Percentiles rank a stretch among this genome's conserved stretches.
These are phyloP conservation scores for Alternaria atra DNA, from an alignment of 2,329 filamentous ascomycete genomes.

Conservation along the genomic window DNA sequence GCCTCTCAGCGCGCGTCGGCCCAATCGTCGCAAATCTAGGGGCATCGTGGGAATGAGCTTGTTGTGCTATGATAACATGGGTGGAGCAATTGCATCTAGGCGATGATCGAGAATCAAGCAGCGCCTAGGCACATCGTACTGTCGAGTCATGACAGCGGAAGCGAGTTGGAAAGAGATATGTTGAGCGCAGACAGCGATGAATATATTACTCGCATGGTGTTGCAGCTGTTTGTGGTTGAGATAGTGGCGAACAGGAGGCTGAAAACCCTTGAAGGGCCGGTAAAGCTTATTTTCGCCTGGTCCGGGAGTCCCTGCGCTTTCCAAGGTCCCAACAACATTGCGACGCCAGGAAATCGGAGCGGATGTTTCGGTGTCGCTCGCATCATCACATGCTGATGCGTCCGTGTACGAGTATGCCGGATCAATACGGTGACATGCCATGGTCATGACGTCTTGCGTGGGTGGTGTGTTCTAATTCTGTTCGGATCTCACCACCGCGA, in stretches of 20 bases:
- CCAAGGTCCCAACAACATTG: slow-evolving; percentile 38
- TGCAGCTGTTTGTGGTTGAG: slow-evolving; percentile 23
- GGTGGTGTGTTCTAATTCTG: slow-evolving; percentile 9
- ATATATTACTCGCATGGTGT: slow-evolving; percentile 20
- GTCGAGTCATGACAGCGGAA: slow-evolving; percentile 9
- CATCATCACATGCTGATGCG: slow-evolving; percentile 27
- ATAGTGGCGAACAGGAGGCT: slow-evolving; percentile 37
- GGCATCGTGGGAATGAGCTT: slow-evolving; percentile 31
- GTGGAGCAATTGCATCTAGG: slow-evolving; percentile 22
- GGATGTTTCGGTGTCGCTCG: slow-evolving; percentile 25
- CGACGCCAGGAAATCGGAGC: slow-evolving; percentile 23
- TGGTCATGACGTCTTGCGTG: slow-evolving; percentile 6
- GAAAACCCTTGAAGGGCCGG: slow-evolving; percentile 29
- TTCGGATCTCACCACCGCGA: slow-evolving; percentile 1
- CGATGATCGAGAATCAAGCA: slow-evolving; percentile 24
- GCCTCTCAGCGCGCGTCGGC: slow-evolving; percentile 32
- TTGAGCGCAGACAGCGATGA: neutral
- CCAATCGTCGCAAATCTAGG: slow-evolving; percentile 37
- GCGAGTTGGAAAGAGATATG: slow-evolving; percentile 4
- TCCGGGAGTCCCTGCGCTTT: slow-evolving; percentile 26
- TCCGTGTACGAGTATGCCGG: neutral
- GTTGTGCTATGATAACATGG: slow-evolving; percentile 18
- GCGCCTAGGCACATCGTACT: neutral
- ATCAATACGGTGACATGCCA: neutral
- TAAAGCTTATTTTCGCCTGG: slow-evolving; percentile 36